Base-by-base conservation (phyloP, 208 protist species). In the Leishmania guyanensis region DNA sequence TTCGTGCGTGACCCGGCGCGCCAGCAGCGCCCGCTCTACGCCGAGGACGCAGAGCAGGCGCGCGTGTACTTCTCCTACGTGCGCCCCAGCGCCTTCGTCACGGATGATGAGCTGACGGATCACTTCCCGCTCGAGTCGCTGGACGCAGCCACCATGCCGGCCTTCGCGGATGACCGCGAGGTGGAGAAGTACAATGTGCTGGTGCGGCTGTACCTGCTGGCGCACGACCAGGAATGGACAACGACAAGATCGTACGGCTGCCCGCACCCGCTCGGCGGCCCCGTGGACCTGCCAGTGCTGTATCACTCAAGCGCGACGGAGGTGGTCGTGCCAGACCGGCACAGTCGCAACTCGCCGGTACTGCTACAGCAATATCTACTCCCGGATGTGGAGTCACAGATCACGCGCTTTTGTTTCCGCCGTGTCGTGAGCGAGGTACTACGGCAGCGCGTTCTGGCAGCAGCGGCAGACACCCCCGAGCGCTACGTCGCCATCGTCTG, bases 171-270 rank as follows among this genome's bases (percentile, higher is more conserved):
- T 29, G 50, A 84, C 64, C 80, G 68, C 39, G 29, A 75, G 75
- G 16, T 69, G 17, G 80, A 84, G 68, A 84, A 79, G 80, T 79
- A 79, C 80, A 64, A 68, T 60, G 80, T 84, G 68, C 54, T 84
- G 58, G 66, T 84, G 75, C 75, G 80, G 10, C 80, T 84, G 66
- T 79, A 79, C 68, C 39, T 76, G 75, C 75, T 79, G 60, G 74
- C 80, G 53, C 65, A 76, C 68, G 75, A 84, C 56, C 80, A 84
- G 80, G 75, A 68, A 65, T 84, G 80, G 80, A 84, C 66, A n/a
- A n/a, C 68, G 73, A 69, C 56, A 36, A 54, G 60, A 33, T 58
- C 75, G 53, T 36, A 48, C 50, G 66, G 74, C 66, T 68, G 54
- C 66, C 80, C 74, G 22, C 66, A 66, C 56, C 80, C 80, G 29